Evolutionary conservation across 352 stramenopile species (phyloP), one percentile per base, ranked within the genome.

Genomic region (Phytophthora pluvialis): DNA sequence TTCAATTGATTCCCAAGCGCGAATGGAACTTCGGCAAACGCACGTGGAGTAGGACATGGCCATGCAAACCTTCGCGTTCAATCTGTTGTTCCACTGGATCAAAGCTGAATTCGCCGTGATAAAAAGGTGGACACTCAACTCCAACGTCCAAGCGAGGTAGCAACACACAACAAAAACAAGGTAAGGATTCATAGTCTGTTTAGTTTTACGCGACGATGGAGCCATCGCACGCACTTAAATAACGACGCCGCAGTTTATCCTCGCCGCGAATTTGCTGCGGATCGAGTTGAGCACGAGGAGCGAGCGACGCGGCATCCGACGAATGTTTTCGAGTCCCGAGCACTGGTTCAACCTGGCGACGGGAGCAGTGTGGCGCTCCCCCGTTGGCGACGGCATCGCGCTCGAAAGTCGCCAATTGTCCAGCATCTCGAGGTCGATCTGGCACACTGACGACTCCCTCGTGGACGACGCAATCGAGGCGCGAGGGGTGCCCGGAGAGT

Each of bases 361-460:
- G 16, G 65, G 38, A 38, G 39, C 35, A 15, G 48, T 65, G 26
- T 59, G 59, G 32, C 49, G 47, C 26, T 58, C 39, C 13, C 29
- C 40, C 12, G 43, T 47, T 15, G 54, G 36, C 11, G 49, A 39
- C 31, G 40, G 26, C 5, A 40, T 35, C 3, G 54, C 38, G 16
- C 15, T 46, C 3, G 54, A 75, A n/a, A 68, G 43, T 5, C 53
- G 35, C 63, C 56, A 70, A 53, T 38, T 46, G 49, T 77, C 58
- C 11, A 73, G 15, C 47, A 65, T 52, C 2, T 70, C 53, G 6
- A 73, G 26, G 18, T 77, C 53, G 13, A 77, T 58, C 13, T 73
- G 48, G 26, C 58, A 67, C 7, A 67, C 58, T 10, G 64, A 70
- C 31, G 64, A 73, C 5, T 43, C 15, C 2, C 46, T 60, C 1